Evolutionary conservation across 208 protist species (phyloP), one percentile per base, ranked within the genome.

Genomic region (Dictyostelium gargantuum): DNA sequence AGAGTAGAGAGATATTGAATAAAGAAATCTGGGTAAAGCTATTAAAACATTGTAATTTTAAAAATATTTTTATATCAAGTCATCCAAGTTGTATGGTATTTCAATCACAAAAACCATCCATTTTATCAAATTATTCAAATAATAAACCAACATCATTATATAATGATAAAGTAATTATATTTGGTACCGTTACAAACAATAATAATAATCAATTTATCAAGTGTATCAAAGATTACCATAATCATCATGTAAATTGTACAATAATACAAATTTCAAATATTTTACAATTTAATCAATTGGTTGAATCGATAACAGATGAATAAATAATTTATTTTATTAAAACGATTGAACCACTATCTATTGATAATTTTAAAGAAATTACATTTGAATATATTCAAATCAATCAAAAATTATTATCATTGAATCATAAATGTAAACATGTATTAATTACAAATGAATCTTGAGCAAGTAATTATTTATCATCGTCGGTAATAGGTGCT

Each of bases 371-470:
- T 42, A 56, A 68, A 40, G 15, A 66, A 6, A 2, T 19, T 15
- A 79, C 70, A 6, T 15, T 68, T 38, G 70, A 79, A 48, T 89
- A 79, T 50, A 44, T 89, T 46, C 48, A 89, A n/a, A 26, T 89
- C 11, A 79, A 89, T 52, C 82, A 89, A 79, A 23, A 50, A 19
- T 21, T 89, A 40, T 50, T 77, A 26, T 48, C 76, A 35, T 38
- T 52, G 3, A 52, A 77, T 38, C 11, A 17, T 3, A 77, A 46
- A 26, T n/a, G 44, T 26, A 89, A 89, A 48, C n/a, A 63, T 21
- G 17, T 89, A 9, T 63, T 63, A n/a, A 29, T 61, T 21, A 38
- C 13, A 8, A 15, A 23, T 11, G 76, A 89, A 40, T 54, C 81
- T 32, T 8, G 35, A 66, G 21, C 5, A 2, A 52, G 40, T 19